Percentiles rank a stretch among this genome's conserved stretches.
Evolutionary conservation across 768 basidiomycete species (phyloP).

Genomic region (Russula abietina): DNA sequence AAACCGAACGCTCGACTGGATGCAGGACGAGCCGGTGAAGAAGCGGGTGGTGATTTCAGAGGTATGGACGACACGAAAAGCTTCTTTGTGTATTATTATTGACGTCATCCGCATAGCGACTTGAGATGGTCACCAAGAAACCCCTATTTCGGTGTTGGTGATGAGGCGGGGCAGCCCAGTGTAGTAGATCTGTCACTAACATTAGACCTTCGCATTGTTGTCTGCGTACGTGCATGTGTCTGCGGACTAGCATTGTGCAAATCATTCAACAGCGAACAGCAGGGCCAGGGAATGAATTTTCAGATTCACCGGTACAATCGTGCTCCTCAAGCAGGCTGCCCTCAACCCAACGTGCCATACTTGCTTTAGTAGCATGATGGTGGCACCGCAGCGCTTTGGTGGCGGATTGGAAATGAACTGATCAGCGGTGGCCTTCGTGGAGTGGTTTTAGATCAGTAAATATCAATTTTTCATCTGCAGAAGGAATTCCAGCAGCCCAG

Average conservation of each 20-base stretch:
- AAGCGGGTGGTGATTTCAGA: constrained; percentile 66
- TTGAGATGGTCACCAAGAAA: constrained; percentile 64
- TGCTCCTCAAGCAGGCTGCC: neutral
- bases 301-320: neutral
- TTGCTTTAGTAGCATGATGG: neutral
- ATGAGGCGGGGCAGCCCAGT: constrained; percentile 10
- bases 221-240: neutral
- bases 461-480: neutral
- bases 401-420: neutral
- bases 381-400: neutral
- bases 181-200: neutral
- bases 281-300: neutral
- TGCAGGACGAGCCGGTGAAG: constrained; percentile 37
- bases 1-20: constrained; percentile 41
- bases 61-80: constrained; percentile 38
- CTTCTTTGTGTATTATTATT: constrained; percentile 1
- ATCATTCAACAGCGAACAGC: neutral
- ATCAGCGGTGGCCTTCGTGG: neutral
- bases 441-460: neutral
- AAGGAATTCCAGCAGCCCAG: neutral
- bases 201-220: neutral
- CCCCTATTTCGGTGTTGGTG: constrained; percentile 73
- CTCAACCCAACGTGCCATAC: neutral
- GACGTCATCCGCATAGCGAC: constrained; percentile 41
- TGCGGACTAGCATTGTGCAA: neutral